Conservation (phyloP, 108 stramenopile genomes). For the Stephanodiscus minutulus region DNA sequence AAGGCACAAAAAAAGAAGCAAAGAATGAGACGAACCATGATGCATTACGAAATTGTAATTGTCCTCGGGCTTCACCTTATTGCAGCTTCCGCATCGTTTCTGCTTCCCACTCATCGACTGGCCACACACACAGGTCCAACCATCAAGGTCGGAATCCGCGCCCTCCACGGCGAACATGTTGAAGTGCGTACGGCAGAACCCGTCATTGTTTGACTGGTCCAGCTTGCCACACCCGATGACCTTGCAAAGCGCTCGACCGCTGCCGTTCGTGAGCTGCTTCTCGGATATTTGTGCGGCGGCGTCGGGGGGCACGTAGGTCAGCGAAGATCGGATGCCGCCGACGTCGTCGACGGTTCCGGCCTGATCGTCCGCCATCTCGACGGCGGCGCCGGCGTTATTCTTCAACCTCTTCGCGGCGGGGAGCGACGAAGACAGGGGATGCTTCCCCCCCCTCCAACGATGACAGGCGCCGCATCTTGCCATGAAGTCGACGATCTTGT, state of each 20-base stretch:
- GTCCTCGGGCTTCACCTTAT: slow-evolving; percentile 4
- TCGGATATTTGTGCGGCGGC: slow-evolving; percentile 6
- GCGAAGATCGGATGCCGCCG: background rate
- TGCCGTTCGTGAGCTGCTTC: slow-evolving; percentile 1
- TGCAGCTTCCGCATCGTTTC: slow-evolving; percentile 11
- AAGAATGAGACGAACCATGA: slow-evolving; percentile 1
- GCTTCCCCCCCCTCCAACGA: slow-evolving; percentile 6
- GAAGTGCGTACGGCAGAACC: slow-evolving; percentile 18
- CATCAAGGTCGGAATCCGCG: background rate
- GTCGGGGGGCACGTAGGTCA: background rate
- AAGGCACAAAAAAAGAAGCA: background rate
- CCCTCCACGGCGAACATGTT: slow-evolving; percentile 8
- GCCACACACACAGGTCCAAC: slow-evolving; percentile 13
- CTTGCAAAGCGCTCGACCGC: slow-evolving; percentile 22
- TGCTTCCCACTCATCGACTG: background rate
- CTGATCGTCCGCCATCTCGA: no score
- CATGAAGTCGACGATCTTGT: background rate
- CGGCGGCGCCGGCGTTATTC: background rate
- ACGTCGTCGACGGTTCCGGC: no score
- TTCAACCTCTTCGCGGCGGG: background rate
- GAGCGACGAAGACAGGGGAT: background rate
- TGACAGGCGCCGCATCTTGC: background rate
- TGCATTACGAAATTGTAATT: slow-evolving; percentile 22
- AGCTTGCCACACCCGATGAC: slow-evolving; percentile 20
- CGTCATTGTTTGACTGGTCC: slow-evolving; percentile 24